Conservation (phyloP, 371 early-diverging fungal species). For the Nematocida sp. region DNA sequence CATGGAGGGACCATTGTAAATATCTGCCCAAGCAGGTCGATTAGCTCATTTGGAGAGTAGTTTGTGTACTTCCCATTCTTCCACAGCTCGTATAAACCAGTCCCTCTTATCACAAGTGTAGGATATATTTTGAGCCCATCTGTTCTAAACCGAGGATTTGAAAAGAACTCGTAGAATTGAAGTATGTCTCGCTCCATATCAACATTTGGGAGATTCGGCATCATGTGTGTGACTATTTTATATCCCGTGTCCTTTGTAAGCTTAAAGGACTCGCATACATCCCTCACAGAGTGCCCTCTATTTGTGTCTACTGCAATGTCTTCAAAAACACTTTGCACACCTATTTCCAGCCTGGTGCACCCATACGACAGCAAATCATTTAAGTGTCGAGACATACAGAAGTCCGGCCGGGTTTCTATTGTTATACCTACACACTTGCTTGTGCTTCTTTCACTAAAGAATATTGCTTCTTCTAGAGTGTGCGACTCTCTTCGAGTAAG, state of each 20-base stretch:
- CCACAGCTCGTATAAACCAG: conserved; percentile 98
- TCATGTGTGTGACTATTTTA: conserved; percentile 99
- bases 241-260: conserved; percentile 97
- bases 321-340: conserved; percentile 98
- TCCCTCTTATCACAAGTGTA: conserved; percentile 97
- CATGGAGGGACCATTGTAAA: conserved; percentile 96
- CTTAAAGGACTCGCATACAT: conserved; percentile 91
- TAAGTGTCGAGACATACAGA: conserved; percentile 91
- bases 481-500: conserved; percentile 81
- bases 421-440: conserved; percentile 99
- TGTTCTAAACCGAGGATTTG: conserved; percentile 93
- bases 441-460: conserved; percentile 85
- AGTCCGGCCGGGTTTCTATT: conserved; percentile 98
- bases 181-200: conserved; percentile 97
- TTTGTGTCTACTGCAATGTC: conserved; percentile 99
- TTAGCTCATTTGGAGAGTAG: conserved; percentile 92
- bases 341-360: conserved; percentile 97
- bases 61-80: conserved; percentile 92
- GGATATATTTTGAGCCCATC: conserved; percentile 99
- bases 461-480: conserved; percentile 83
- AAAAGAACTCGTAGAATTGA: conserved; percentile 96
- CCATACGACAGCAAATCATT: conserved; percentile 96
- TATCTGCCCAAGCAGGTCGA: conserved; percentile 92
- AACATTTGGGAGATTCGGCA: conserved; percentile 99
- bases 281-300: conserved; percentile 93